Evolutionary conservation across 768 basidiomycete species (phyloP), one percentile per base, ranked within the genome.

Genomic region (Termitomyces sp.): DNA sequence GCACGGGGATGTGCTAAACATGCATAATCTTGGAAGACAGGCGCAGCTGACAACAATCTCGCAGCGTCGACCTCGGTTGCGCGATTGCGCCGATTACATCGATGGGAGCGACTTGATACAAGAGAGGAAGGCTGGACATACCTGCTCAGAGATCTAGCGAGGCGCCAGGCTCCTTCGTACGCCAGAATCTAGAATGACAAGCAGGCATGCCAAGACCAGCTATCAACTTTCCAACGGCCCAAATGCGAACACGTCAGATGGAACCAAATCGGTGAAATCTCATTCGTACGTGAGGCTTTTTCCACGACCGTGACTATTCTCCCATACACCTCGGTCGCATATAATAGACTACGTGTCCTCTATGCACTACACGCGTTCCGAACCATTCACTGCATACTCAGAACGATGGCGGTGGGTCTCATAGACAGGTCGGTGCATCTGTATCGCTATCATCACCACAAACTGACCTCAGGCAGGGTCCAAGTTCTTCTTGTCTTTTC

Each of bases 251-350:
- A 51, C 36, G 20, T 37, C n/a, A 39, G 37, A 22, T 16, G 33
- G 26, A 20, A 54, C 20, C 15, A 54, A 54, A 44, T 54, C 7
- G 26, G 18, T 20, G 29, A 20, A 13, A 34, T 54, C 24, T 45
- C 5, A 45, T 42, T 54, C 20, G 41, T n/a, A 9, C 18, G 29
- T 16, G 29, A 31, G 50, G 34, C 22, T 34, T 54, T 45, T 54
- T 54, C 53, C 53, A 54, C 53, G 53, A 34, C 24, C 22, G 53
- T 54, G 41, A 42, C 41, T 45, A 8, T 54, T 54, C 53, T 54
- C 53, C 29, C 53, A 54, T 42, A 46, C 4, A 16, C 20, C 15
- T 24, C 12, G 20, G 9, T 24, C 18, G 45, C 6, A 54, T 54
- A 52, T 54, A 54, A 16, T 34, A 42, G 8, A 16, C 41, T 31